Evolutionary conservation across 192 early-diverging fungal genomes (phyloP).

Genomic region (Gamsiella multidivaricata): DNA sequence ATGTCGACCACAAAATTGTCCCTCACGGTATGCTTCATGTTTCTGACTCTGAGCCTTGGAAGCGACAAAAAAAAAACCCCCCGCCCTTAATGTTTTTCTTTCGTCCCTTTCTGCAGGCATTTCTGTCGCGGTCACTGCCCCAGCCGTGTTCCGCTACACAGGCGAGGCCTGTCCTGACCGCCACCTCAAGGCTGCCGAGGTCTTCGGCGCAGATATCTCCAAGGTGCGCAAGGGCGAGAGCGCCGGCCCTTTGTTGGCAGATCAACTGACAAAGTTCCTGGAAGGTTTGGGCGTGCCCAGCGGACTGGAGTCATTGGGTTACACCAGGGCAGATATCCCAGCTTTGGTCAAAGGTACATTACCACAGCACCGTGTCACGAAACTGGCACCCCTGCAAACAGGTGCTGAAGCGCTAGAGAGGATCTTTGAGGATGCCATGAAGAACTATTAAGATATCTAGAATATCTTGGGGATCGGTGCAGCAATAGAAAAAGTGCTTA

Average conservation of each 20-base stretch:
- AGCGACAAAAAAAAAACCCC: not conserved
- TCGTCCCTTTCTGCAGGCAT: constrained; percentile 62
- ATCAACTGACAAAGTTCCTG: constrained; percentile 82
- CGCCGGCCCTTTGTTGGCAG: constrained; percentile 80
- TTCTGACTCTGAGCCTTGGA: too few relatives aligned
- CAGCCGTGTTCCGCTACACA: constrained; percentile 90
- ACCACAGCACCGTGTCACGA: constrained; percentile 93
- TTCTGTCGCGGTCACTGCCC: constrained; percentile 91
- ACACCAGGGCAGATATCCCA: constrained; percentile 71
- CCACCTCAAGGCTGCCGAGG: constrained; percentile 82
- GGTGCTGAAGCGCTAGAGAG: constrained; percentile 71
- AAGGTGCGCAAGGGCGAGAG: constrained; percentile 71
- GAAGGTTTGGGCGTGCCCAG: constrained; percentile 82
- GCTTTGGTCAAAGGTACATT: constrained; percentile 85
- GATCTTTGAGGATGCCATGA: constrained; percentile 73
- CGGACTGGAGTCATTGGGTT: constrained; percentile 84
- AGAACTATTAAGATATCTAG: constrained; percentile 61
- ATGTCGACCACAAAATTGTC: constrained; percentile 78
- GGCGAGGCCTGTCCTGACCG: constrained; percentile 83
- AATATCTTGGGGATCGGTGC: too few relatives aligned
- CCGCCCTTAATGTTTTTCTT: not conserved
- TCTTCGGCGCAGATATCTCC: constrained; percentile 67
- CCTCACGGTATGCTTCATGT: constrained; percentile 24
- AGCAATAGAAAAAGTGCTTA: too few relatives aligned
- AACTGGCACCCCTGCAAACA: constrained; percentile 80